Evolutionary conservation across 2,329 filamentous ascomycete genomes (phyloP).

Genomic region (Colletotrichum neosansevieriae): DNA sequence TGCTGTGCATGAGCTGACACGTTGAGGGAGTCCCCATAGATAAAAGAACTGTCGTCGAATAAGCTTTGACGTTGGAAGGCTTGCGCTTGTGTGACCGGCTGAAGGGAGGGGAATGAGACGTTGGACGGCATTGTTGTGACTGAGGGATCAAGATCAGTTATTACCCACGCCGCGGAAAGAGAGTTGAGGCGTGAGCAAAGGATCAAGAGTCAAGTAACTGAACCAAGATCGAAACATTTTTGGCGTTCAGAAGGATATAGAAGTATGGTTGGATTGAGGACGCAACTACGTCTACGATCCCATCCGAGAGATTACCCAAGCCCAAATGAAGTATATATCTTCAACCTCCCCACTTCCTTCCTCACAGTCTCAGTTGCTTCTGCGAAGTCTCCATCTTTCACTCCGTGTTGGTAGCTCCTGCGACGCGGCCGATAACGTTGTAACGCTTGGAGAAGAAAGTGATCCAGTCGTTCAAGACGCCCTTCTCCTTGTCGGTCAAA

Average conservation of each 20-base stretch:
- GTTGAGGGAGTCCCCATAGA: not conserved
- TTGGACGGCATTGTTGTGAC: not conserved
- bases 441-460: conserved; percentile 98
- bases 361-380: not conserved
- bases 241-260: not conserved
- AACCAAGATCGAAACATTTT: not conserved
- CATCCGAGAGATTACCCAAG: not conserved
- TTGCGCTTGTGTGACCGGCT: not conserved
- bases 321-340: conserved; percentile 17
- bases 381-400: conserved; percentile 39
- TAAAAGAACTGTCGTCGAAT: not conserved
- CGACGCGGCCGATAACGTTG: conserved; percentile 82
- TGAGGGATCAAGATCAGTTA: not conserved
- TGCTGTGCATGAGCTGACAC: not conserved
- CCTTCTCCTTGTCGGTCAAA: conserved; percentile 86
- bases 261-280: not conserved
- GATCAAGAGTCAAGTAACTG: not conserved
- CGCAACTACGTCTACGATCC: conserved; percentile 15
- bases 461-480: conserved; percentile 88
- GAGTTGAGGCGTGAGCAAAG: not conserved
- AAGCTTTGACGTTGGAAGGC: conserved; percentile 6
- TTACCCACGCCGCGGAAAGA: not conserved
- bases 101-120: not conserved
- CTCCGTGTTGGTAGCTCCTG: conserved; percentile 70
- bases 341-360: not conserved